phyloP scores from a whole-genome alignment of 345 rosid genomes.

The Brassica cretica region DNA sequence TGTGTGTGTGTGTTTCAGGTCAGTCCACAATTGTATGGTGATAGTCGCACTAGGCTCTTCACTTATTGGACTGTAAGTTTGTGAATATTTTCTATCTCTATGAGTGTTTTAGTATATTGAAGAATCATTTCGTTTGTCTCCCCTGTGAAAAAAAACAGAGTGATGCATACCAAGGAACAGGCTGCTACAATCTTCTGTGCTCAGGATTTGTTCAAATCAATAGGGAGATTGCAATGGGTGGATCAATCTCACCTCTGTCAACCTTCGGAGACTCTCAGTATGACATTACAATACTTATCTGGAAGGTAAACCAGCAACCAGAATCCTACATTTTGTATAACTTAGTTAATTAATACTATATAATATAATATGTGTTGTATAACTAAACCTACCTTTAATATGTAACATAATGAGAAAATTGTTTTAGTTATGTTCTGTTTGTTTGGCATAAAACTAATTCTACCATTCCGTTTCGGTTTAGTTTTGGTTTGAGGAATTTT shows the following conservation, averaged over 20 bases:
- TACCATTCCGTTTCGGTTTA: neutral
- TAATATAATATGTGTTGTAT: neutral
- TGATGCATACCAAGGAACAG: slow-evolving; percentile 82
- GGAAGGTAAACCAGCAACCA: slow-evolving; percentile 58
- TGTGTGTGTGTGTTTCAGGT: slow-evolving; percentile 47
- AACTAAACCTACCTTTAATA: neutral
- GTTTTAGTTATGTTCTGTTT: neutral
- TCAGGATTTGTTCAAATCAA: slow-evolving; percentile 75
- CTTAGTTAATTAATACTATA: neutral
- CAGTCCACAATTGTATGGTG: slow-evolving; percentile 72
- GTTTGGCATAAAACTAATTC: neutral
- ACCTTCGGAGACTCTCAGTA: slow-evolving; percentile 53
- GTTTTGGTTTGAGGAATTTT: neutral
- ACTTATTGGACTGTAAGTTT: slow-evolving; percentile 80
- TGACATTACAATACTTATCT: slow-evolving; percentile 68
- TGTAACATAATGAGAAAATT: neutral
- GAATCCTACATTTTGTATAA: neutral
- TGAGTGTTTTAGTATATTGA: slow-evolving; percentile 3
- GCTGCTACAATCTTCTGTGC: slow-evolving; percentile 75
- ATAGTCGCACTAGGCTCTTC: slow-evolving; percentile 64
- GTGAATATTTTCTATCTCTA: neutral
- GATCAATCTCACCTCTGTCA: slow-evolving; percentile 69
- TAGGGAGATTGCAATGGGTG: slow-evolving; percentile 75
- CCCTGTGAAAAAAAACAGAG: slow-evolving; percentile 44
- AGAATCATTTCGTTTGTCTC: slow-evolving; percentile 10